Evolutionary conservation across 2,329 filamentous ascomycete genomes (phyloP).

Genomic region (Exophiala sp.): DNA sequence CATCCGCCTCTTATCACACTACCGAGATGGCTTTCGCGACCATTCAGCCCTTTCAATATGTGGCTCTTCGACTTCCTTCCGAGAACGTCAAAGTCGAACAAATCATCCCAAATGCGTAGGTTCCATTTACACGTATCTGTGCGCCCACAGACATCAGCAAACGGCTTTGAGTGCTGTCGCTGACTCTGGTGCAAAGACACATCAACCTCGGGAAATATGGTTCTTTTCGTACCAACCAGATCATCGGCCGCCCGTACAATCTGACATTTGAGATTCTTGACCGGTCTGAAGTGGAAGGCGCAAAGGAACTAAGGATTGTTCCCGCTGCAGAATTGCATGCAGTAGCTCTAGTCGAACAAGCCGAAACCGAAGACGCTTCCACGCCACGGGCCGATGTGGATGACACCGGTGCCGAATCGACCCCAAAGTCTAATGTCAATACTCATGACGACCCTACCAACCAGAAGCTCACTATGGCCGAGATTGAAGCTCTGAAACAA

Average conservation of each 20-base stretch:
- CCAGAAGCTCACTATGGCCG: conserved; percentile 67
- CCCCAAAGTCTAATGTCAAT: conserved; percentile 50
- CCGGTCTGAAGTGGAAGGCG: conserved; percentile 56
- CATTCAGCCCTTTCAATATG: conserved; percentile 47
- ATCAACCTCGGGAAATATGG: conserved; percentile 92
- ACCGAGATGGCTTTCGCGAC: conserved; percentile 34
- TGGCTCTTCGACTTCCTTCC: conserved; percentile 54
- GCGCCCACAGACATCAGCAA: conserved; percentile 28
- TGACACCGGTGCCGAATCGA: conserved; percentile 35
- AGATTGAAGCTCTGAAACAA: conserved; percentile 66
- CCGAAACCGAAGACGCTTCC: conserved; percentile 36
- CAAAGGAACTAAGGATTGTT: conserved; percentile 66
- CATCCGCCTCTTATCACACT: neutral
- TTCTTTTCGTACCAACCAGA: conserved; percentile 77
- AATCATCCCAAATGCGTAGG: conserved; percentile 60
- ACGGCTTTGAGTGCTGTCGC: conserved; percentile 21
- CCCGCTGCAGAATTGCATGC: conserved; percentile 75
- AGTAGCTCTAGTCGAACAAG: conserved; percentile 58
- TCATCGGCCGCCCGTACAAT: conserved; percentile 86
- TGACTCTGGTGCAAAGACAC: conserved; percentile 51
- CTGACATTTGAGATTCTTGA: conserved; percentile 87
- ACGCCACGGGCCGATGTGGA: conserved; percentile 30
- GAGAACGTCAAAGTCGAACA: conserved; percentile 54
- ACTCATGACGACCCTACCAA: conserved; percentile 59
- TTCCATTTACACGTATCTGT: conserved; percentile 30